Conservation (phyloP, 768 basidiomycete genomes). For the Russula sp. region DNA sequence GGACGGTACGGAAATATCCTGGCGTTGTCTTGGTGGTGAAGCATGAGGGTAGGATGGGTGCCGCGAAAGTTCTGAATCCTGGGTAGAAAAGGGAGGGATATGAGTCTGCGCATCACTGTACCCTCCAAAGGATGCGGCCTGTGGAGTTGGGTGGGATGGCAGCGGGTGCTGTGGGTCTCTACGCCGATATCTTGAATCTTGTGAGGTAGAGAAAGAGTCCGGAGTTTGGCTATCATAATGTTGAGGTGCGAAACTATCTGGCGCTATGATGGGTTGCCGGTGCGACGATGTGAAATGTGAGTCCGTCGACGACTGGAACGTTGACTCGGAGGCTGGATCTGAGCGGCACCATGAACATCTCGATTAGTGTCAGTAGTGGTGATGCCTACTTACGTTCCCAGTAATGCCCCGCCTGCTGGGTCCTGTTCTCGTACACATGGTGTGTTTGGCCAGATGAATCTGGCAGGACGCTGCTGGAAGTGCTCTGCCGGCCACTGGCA, state of each 20-base stretch:
- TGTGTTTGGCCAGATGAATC: not conserved
- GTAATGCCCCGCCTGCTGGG: not conserved
- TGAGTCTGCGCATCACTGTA: not conserved
- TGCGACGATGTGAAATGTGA: not conserved
- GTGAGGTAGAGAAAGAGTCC: too few relatives aligned
- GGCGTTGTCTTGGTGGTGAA: not conserved
- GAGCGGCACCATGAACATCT: not conserved
- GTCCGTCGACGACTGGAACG: not conserved
- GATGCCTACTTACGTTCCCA: not conserved
- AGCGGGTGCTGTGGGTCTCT: too few relatives aligned
- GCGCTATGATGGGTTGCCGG: not conserved
- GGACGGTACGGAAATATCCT: not conserved
- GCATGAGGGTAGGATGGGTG: not conserved
- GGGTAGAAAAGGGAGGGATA: not conserved
- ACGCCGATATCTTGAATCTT: too few relatives aligned
- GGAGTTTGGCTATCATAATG: too few relatives aligned
- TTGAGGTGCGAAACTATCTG: too few relatives aligned
- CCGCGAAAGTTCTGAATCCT: too few relatives aligned
- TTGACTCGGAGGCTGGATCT: not conserved
- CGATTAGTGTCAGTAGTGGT: too few relatives aligned
- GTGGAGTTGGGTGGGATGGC: not conserved
- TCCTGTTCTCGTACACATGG: not conserved
- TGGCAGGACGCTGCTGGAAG: not conserved
- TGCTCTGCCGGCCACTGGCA: not conserved
- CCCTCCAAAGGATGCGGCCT: not conserved